A percentile compares a stretch with the other conserved stretches of the same genome.
These are phyloP conservation scores for Cucurbita moschata DNA, from an alignment of 306 rosid species.

Conservation along the genomic window DNA sequence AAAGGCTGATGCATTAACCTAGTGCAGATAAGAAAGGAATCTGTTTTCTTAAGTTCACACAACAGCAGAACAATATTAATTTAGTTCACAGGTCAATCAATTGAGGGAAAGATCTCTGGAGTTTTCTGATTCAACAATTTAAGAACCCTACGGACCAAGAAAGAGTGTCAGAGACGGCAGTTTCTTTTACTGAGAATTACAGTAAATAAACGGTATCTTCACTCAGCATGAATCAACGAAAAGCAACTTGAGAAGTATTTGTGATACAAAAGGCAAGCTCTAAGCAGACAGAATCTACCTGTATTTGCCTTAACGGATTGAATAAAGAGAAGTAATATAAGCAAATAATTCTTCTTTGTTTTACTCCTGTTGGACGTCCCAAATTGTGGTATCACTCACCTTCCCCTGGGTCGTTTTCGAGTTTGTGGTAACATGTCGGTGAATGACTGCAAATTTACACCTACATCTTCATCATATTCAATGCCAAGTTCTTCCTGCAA, in stretches of 20 bases:
- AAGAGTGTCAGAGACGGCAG: neutral
- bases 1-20: neutral
- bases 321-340: neutral
- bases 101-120: neutral
- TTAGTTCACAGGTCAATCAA: neutral
- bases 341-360: neutral
- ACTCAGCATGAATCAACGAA: neutral
- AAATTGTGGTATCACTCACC: constrained; percentile 19
- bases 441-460: constrained; percentile 54
- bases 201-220: neutral
- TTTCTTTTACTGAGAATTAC: neutral
- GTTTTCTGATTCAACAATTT: neutral
- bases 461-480: constrained; percentile 67
- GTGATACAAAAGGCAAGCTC: neutral
- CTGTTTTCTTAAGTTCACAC: neutral
- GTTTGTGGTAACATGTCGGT: constrained; percentile 44
- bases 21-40: neutral
- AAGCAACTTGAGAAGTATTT: neutral
- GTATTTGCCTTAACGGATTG: neutral
- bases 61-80: neutral
- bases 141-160: neutral
- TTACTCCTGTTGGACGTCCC: neutral
- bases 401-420: constrained; percentile 46
- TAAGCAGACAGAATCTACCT: neutral
- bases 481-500: constrained; percentile 84